Evolutionary conservation across 2,329 filamentous ascomycete genomes (phyloP), one percentile per base, ranked within the genome.

Genomic region (Penicillium decumbens): DNA sequence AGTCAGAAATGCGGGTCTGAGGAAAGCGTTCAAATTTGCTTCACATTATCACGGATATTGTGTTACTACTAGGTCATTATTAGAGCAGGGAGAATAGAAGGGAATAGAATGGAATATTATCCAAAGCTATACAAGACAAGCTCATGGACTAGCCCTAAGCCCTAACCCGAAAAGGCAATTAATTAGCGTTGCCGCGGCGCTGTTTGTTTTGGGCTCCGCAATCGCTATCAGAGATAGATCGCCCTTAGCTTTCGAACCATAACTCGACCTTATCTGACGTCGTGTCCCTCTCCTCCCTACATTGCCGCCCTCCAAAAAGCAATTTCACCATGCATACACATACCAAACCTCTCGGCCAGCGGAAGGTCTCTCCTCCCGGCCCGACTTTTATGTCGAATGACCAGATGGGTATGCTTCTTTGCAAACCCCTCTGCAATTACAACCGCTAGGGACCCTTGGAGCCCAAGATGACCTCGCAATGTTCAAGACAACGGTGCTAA

Each of bases 321-420:
- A 20, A 23, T 25, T n/a, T 39, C 42, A 73, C 72, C 64, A 70
- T 74, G 60, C 70, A 73, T 58, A 66, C 64, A 54, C 64, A 65
- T 51, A 51, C 58, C 50, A 71, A 65, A 53, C 52, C 65, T 42
- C 67, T 64, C 37, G 59, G 63, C 47, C 65, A 70, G 45, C 68
- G 73, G 57, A 76, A 75, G 65, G 69, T 74, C 50, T 74, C 73
- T 50, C 74, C 74, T 49, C 72, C 74, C 15, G 69, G 72, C 23
- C 73, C 74, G 41, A 71, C 70, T 42, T 73, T 70, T 59, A 75
- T 76, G 73, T 71, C 67, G 43, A 66, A 69, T 51, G 66, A 75
- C 51, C 73, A 76, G 60, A 66, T 75, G 56, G 72, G 74, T 76
- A 62, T 53, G 45, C 29, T 5, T 5, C 25, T 32, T 32, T 27